Evolutionary conservation across 768 basidiomycete species (phyloP).

Genomic region (Russula dissimulans): DNA sequence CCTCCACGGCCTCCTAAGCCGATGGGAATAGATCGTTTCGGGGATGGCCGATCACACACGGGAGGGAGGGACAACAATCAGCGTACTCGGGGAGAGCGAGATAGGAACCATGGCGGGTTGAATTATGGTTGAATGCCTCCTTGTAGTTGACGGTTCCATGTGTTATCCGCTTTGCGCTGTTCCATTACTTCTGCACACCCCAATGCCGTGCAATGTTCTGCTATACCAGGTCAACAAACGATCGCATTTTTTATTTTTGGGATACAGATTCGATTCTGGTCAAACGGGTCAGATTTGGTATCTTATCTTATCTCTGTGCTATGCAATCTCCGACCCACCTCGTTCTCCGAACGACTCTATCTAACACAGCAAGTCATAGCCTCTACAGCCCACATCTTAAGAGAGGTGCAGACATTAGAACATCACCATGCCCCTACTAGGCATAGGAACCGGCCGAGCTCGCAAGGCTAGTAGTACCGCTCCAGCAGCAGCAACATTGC

Average conservation of each 20-base stretch:
- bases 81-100: slow-evolving; percentile 17
- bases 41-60: slow-evolving; percentile 6
- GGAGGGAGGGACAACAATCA: slow-evolving; percentile 16
- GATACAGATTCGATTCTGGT: not conserved
- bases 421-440: not conserved
- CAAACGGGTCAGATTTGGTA: not conserved
- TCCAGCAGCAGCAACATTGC: not conserved
- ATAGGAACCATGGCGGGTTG: slow-evolving; percentile 21
- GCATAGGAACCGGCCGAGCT: not conserved
- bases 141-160: not conserved
- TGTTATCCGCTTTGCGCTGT: not conserved
- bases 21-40: slow-evolving; percentile 7
- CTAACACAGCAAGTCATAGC: not conserved
- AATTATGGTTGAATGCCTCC: slow-evolving; percentile 25
- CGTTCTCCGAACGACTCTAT: too few relatives aligned
- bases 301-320: not conserved
- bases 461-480: not conserved
- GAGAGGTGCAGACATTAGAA: too few relatives aligned
- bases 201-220: not conserved
- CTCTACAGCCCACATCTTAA: not conserved
- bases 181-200: not conserved
- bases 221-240: not conserved
- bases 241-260: not conserved
- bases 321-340: too few relatives aligned
- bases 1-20: slow-evolving; percentile 21